Conservation (phyloP, 768 basidiomycete genomes). For the Rhodosporidiobolus odoratus region DNA sequence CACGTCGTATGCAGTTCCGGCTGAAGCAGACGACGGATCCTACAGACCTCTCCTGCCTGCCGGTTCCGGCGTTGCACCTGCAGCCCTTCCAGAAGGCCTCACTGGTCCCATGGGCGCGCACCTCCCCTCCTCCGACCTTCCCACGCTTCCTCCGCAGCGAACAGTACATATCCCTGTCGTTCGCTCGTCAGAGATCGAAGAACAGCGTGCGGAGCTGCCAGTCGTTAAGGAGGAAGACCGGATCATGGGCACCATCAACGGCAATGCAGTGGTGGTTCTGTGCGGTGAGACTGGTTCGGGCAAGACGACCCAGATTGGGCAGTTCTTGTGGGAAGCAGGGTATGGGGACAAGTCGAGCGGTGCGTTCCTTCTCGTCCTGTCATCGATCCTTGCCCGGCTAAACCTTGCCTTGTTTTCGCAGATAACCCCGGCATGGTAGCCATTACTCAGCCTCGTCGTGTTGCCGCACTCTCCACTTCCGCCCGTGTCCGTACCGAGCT, state of each 20-base stretch:
- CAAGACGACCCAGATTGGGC: constrained; percentile 96
- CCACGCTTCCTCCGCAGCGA: constrained; percentile 31
- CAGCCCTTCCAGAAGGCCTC: constrained; percentile 17
- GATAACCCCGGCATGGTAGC: constrained; percentile 98
- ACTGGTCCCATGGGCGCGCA: constrained; percentile 36
- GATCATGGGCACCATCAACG: constrained; percentile 82
- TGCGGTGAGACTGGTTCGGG: constrained; percentile 96
- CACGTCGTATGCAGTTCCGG: not conserved
- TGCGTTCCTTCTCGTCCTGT: constrained; percentile 46
- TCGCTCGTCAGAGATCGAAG: constrained; percentile 50
- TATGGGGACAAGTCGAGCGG: constrained; percentile 79
- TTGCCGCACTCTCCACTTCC: constrained; percentile 95
- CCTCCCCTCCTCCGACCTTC: constrained; percentile 23
- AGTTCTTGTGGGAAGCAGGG: constrained; percentile 95
- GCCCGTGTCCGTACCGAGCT: constrained; percentile 86
- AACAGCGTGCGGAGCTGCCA: constrained; percentile 71
- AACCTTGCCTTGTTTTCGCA: constrained; percentile 44
- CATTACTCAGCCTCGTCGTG: constrained; percentile 92
- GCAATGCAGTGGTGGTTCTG: constrained; percentile 80
- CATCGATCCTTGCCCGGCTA: not conserved
- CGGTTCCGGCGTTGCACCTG: constrained; percentile 23
- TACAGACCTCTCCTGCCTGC: constrained; percentile 32
- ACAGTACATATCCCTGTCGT: constrained; percentile 37
- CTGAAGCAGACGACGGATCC: constrained; percentile 6
- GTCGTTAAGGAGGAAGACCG: constrained; percentile 89